Percentiles rank a stretch among this genome's conserved stretches.
Evolutionary conservation across 1,139 yeast species (phyloP).

Genomic region (Pneumocystis murina): DNA sequence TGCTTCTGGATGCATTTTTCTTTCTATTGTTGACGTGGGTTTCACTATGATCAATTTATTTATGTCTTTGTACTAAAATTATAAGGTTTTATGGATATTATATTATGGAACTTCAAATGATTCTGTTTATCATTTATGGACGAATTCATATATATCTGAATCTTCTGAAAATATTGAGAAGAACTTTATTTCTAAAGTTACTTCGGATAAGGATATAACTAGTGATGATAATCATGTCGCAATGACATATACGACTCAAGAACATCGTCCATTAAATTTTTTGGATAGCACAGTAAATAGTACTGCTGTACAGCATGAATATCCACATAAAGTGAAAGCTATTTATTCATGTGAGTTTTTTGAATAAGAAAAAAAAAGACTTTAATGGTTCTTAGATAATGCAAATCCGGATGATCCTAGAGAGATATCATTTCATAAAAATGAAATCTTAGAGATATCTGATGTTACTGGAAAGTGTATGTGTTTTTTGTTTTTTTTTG

Average conservation of each 20-base stretch:
- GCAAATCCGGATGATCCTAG: constrained; percentile 94
- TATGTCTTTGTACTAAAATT: neutral
- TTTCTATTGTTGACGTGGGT: neutral
- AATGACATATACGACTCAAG: neutral
- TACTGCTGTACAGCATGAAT: constrained; percentile 36
- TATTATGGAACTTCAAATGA: neutral
- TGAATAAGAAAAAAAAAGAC: neutral
- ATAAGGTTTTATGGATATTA: neutral
- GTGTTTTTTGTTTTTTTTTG: neutral
- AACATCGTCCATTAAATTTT: neutral
- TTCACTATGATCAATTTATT: neutral
- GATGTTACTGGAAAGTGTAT: constrained; percentile 74
- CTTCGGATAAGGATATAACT: neutral
- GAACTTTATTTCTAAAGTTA: neutral
- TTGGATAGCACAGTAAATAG: neutral
- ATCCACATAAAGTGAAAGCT: constrained; percentile 77
- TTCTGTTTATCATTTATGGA: neutral
- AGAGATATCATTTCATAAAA: constrained; percentile 80
- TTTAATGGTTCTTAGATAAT: constrained; percentile 27
- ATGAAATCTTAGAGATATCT: constrained; percentile 77
- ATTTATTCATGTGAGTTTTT: constrained; percentile 40
- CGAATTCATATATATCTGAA: neutral
- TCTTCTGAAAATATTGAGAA: neutral
- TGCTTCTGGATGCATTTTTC: neutral
- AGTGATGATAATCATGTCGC: neutral